Evolutionary conservation across 352 stramenopile species (phyloP).

Genomic region (Phytophthora capsici): DNA sequence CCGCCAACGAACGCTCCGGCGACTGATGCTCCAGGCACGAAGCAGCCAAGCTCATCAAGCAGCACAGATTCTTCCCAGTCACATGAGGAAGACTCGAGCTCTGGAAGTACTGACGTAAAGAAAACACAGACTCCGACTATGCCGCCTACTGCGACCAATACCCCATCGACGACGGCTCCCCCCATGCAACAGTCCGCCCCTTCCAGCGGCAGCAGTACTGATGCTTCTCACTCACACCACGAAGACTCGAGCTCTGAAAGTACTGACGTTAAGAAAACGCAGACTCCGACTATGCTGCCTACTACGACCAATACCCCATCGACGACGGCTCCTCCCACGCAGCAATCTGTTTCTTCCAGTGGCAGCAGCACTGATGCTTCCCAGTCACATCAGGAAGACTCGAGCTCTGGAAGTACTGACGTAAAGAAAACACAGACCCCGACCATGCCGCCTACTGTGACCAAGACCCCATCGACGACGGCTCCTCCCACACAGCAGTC

Average conservation of each 20-base stretch:
- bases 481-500: not conserved
- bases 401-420: not conserved
- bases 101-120: not conserved
- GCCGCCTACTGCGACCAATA: not conserved
- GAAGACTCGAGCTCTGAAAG: slow-evolving; percentile 13
- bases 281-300: not conserved
- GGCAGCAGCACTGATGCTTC: too few relatives aligned
- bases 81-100: not conserved
- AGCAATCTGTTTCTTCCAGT: not conserved
- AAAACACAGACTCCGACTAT: not conserved
- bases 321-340: not conserved
- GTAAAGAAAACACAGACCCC: not conserved
- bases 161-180: not conserved
- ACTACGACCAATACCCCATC: not conserved
- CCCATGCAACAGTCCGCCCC: not conserved
- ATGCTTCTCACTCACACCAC: not conserved
- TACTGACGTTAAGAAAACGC: slow-evolving; percentile 7
- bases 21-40: not conserved
- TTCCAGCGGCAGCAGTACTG: not conserved
- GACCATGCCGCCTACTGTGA: not conserved
- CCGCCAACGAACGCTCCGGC: not conserved
- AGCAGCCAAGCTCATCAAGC: not conserved
- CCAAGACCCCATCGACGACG: not conserved
- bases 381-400: too few relatives aligned
- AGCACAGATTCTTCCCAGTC: not conserved